Conservation (phyloP, 2,329 filamentous ascomycete genomes). For the Exserohilum turcica region DNA sequence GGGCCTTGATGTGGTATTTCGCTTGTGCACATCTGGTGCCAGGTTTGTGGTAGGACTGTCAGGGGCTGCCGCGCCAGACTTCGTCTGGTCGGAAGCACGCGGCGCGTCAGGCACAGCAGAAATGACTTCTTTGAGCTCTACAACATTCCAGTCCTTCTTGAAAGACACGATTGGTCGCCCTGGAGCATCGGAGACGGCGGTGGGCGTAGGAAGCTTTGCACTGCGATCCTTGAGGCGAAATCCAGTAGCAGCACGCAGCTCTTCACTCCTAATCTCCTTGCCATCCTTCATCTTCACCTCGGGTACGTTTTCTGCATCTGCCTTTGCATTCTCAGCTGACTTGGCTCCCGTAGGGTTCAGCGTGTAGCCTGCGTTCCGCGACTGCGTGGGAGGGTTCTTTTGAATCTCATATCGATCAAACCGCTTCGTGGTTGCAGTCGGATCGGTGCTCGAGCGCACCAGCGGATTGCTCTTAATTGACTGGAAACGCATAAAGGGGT, state of each 20-base stretch:
- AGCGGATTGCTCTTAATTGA: slow-evolving; percentile 55
- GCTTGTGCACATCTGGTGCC: slow-evolving; percentile 44
- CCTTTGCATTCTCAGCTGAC: slow-evolving; percentile 32
- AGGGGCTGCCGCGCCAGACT: slow-evolving; percentile 46
- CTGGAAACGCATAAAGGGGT: slow-evolving; percentile 67
- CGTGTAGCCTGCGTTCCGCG: slow-evolving; percentile 79
- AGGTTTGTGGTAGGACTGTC: slow-evolving; percentile 58
- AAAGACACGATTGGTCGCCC: slow-evolving; percentile 98
- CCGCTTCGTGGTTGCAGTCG: slow-evolving; percentile 49
- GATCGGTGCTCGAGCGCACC: slow-evolving; percentile 53
- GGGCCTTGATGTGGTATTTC: slow-evolving; percentile 19
- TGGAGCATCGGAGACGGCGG: slow-evolving; percentile 85
- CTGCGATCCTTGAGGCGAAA: slow-evolving; percentile 88
- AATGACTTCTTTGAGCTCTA: slow-evolving; percentile 67
- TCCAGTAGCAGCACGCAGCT: slow-evolving; percentile 88
- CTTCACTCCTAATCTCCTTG: slow-evolving; percentile 81
- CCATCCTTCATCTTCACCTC: slow-evolving; percentile 71
- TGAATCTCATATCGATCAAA: slow-evolving; percentile 73
- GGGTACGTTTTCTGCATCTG: slow-evolving; percentile 38
- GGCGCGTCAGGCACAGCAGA: slow-evolving; percentile 34
- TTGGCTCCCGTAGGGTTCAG: slow-evolving; percentile 61
- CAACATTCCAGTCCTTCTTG: slow-evolving; percentile 77
- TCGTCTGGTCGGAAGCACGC: slow-evolving; percentile 23
- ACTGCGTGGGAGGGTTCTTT: slow-evolving; percentile 81
- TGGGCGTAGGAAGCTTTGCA: slow-evolving; percentile 82